phyloP scores from a whole-genome alignment of 202 grass and related monocot species.

The Digitaria exilis region DNA sequence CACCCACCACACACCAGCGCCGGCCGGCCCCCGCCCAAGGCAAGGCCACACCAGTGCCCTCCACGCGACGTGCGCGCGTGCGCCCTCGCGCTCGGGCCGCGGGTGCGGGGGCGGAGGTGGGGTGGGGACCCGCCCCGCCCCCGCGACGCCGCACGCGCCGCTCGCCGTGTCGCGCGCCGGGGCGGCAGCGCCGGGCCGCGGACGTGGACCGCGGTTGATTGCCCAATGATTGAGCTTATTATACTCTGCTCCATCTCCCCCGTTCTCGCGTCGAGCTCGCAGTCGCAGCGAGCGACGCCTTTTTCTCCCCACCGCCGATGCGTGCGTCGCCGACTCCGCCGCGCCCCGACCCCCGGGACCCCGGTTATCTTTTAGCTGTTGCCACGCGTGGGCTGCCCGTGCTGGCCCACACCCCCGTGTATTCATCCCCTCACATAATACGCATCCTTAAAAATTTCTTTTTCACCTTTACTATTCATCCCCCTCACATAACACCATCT shows the following conservation, averaged over 20 bases:
- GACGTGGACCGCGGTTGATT: slow-evolving; percentile 44
- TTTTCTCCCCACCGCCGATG: background rate
- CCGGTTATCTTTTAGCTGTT: no score
- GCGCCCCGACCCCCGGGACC: background rate
- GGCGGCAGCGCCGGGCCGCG: slow-evolving; percentile 16
- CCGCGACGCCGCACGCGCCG: slow-evolving; percentile 40
- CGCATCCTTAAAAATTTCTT: no score
- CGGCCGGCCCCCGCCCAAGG: background rate
- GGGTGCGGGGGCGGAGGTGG: background rate
- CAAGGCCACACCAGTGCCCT: background rate
- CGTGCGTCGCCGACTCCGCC: slow-evolving; percentile 14
- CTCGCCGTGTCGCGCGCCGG: slow-evolving; percentile 32
- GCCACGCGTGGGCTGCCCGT: no score
- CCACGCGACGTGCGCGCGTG: slow-evolving; percentile 27
- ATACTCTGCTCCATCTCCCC: background rate
- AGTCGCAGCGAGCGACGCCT: background rate
- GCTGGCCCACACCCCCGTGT: no score
- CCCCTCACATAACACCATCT: no score
- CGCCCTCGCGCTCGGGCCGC: slow-evolving; percentile 11
- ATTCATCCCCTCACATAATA: no score
- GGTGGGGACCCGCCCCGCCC: background rate
- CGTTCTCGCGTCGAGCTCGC: background rate
- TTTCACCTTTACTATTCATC: no score
- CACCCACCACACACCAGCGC: background rate
- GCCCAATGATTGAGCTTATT: slow-evolving; percentile 50